These are phyloP conservation scores for Suhomyces sp. DNA, from an alignment of 805 yeast genomes.

Conservation along the genomic window DNA sequence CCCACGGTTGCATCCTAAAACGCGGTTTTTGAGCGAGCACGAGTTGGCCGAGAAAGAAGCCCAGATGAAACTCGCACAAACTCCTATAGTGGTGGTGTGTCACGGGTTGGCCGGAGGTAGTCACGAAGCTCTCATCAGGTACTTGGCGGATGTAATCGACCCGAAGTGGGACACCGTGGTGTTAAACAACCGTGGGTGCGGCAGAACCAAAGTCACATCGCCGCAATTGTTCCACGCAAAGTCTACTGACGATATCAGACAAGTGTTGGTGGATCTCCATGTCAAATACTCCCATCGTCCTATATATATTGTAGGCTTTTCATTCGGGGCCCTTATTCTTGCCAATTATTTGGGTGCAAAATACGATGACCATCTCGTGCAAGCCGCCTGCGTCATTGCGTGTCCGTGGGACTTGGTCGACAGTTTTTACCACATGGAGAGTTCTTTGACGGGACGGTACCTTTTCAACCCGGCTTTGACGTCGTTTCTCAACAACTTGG, in stretches of 20 bases:
- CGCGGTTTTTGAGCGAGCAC: slow-evolving; percentile 47
- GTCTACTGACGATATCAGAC: slow-evolving; percentile 68
- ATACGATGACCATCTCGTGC: slow-evolving; percentile 29
- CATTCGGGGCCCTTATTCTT: slow-evolving; percentile 73
- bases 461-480: slow-evolving; percentile 34
- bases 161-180: slow-evolving; percentile 61
- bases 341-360: slow-evolving; percentile 65
- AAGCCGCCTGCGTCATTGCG: slow-evolving; percentile 54
- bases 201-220: slow-evolving; percentile 62
- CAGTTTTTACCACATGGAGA: slow-evolving; percentile 44
- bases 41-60: slow-evolving; percentile 38
- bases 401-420: slow-evolving; percentile 75
- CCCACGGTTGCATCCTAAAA: slow-evolving; percentile 45
- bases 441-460: slow-evolving; percentile 32
- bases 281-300: slow-evolving; percentile 56
- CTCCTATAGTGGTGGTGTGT: slow-evolving; percentile 61
- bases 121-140: slow-evolving; percentile 72
- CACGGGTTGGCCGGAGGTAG: slow-evolving; percentile 88
- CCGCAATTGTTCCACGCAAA: slow-evolving; percentile 69
- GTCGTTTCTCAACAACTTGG: slow-evolving; percentile 28
- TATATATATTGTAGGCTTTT: slow-evolving; percentile 70
- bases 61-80: slow-evolving; percentile 20
- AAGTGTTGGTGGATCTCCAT: slow-evolving; percentile 50
- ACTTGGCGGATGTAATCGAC: slow-evolving; percentile 45
- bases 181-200: slow-evolving; percentile 74